These are phyloP conservation scores for Lactifluus piperatus DNA, from an alignment of 768 basidiomycete genomes.

Conservation along the genomic window DNA sequence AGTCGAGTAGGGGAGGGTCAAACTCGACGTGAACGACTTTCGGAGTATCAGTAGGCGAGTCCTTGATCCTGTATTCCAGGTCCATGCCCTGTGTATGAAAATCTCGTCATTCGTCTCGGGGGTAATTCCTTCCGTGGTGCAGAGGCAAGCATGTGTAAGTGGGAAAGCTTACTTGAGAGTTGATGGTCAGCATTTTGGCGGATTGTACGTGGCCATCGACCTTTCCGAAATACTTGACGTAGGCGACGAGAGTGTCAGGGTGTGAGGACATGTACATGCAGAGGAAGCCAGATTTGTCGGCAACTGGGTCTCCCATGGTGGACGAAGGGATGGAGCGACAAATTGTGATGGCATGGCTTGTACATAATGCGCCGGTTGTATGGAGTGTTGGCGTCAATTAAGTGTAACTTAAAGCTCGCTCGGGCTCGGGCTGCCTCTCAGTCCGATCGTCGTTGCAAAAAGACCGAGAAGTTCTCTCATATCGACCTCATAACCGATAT, in stretches of 20 bases:
- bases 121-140: background rate
- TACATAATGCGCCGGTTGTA: too few species aligned
- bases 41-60: slow-evolving; percentile 34
- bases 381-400: too few species aligned
- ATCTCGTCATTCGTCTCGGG: background rate
- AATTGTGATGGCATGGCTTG: too few species aligned
- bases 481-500: too few species aligned
- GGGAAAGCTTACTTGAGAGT: slow-evolving; percentile 61
- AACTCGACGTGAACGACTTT: slow-evolving; percentile 45
- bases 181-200: slow-evolving; percentile 66
- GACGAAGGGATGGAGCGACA: too few species aligned
- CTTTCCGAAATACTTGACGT: slow-evolving; percentile 69
- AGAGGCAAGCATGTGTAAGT: too few species aligned
- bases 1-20: slow-evolving; percentile 62
- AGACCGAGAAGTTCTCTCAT: too few species aligned
- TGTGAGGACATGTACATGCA: slow-evolving; percentile 82
- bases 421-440: too few species aligned
- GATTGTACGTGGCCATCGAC: slow-evolving; percentile 44
- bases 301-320: slow-evolving; percentile 61
- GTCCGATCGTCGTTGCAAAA: too few species aligned
- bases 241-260: slow-evolving; percentile 77
- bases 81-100: slow-evolving; percentile 49
- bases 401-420: too few species aligned
- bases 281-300: slow-evolving; percentile 65
- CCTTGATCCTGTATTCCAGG: slow-evolving; percentile 50